These are phyloP conservation scores for Pisolithus marmoratus DNA, from an alignment of 768 basidiomycete genomes.

Conservation along the genomic window DNA sequence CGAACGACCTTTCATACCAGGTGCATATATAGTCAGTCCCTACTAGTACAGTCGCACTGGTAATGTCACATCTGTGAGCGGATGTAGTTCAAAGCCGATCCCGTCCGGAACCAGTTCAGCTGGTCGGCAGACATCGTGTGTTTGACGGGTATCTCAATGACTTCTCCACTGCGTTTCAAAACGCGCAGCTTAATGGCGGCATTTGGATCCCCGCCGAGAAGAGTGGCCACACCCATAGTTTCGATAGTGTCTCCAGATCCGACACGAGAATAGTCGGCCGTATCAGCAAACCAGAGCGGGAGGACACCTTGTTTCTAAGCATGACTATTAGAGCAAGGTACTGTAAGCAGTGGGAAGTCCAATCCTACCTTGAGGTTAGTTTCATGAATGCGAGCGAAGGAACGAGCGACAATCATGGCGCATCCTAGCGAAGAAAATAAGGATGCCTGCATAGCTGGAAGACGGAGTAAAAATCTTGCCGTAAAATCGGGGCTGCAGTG, in stretches of 20 bases:
- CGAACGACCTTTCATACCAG: too few species aligned
- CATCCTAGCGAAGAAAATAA: slow-evolving; percentile 49
- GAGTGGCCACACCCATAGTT: slow-evolving; percentile 74
- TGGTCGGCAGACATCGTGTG: slow-evolving; percentile 93
- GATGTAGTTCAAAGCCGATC: slow-evolving; percentile 88
- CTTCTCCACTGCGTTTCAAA: slow-evolving; percentile 55
- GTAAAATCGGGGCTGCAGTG: slow-evolving; percentile 93
- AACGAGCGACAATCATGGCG: slow-evolving; percentile 80
- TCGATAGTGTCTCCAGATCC: slow-evolving; percentile 76
- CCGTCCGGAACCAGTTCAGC: slow-evolving; percentile 82
- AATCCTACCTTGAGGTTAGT: slow-evolving; percentile 82
- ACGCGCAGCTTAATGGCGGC: slow-evolving; percentile 53
- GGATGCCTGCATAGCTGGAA: not conserved
- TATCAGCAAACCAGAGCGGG: slow-evolving; percentile 90
- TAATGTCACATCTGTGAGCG: slow-evolving; percentile 47
- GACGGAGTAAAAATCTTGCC: slow-evolving; percentile 35
- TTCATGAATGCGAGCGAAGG: slow-evolving; percentile 98
- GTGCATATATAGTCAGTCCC: too few species aligned
- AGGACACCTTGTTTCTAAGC: slow-evolving; percentile 93
- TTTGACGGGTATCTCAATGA: slow-evolving; percentile 63
- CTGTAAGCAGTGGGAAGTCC: not conserved
- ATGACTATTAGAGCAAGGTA: slow-evolving; percentile 4
- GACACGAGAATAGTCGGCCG: slow-evolving; percentile 79
- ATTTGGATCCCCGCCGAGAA: slow-evolving; percentile 43
- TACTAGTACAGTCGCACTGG: not conserved